phyloP scores from a whole-genome alignment of 2,329 filamentous ascomycete genomes.

The Botrytis byssoidea region DNA sequence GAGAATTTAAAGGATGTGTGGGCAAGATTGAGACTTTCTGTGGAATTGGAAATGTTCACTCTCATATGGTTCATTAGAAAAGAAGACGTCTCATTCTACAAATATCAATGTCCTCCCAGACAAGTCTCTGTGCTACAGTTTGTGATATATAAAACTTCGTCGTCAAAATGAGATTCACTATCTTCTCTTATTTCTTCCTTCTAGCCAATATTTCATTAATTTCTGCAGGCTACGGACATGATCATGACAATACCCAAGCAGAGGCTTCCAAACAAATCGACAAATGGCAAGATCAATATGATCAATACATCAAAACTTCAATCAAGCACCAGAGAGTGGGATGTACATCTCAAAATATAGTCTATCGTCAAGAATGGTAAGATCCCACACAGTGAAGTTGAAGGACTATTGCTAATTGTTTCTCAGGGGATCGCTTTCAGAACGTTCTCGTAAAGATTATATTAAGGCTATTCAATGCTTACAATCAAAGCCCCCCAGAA shows the following conservation, averaged over 20 bases:
- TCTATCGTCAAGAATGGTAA: slow-evolving; percentile 16
- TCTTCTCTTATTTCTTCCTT: neutral
- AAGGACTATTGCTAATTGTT: neutral
- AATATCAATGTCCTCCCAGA: neutral
- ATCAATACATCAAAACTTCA: slow-evolving; percentile 1
- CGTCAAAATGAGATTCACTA: neutral
- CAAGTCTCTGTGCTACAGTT: neutral
- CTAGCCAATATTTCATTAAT: neutral
- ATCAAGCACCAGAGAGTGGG: neutral
- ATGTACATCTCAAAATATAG: neutral
- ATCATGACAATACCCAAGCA: neutral
- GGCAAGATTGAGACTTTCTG: no score
- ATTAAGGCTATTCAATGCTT: slow-evolving; percentile 44
- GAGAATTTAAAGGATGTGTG: neutral
- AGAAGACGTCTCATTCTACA: neutral
- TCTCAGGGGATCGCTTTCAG: slow-evolving; percentile 6
- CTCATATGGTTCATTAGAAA: neutral
- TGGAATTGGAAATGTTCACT: no score
- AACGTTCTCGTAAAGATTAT: slow-evolving; percentile 33
- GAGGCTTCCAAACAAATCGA: slow-evolving; percentile 4
- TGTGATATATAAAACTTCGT: neutral
- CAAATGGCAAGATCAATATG: slow-evolving; percentile 6
- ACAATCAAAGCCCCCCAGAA: slow-evolving; percentile 37
- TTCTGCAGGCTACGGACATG: neutral
- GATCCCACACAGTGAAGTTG: neutral